Conservation (phyloP, 2,329 filamentous ascomycete species). For the Cladophialophora psammophila region DNA sequence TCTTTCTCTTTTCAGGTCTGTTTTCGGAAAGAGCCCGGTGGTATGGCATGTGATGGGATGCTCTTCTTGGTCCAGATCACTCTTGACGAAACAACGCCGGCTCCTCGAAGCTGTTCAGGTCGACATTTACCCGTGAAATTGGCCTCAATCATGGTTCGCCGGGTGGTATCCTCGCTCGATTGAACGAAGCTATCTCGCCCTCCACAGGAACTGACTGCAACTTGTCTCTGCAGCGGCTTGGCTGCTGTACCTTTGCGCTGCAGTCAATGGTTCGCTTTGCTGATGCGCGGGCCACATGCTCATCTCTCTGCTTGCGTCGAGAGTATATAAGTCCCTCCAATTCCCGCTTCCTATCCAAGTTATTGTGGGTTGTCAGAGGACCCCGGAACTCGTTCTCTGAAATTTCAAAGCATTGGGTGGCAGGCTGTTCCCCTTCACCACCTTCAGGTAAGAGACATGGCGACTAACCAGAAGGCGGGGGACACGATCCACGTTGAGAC, state of each 20-base stretch:
- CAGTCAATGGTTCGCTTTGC: no score
- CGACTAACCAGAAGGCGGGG: constrained; percentile 3
- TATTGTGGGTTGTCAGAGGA: background rate
- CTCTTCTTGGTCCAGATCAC: background rate
- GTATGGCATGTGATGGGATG: background rate
- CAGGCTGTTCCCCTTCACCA: background rate
- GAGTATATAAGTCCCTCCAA: background rate
- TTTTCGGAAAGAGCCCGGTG: constrained; percentile 1
- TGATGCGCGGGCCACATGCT: no score
- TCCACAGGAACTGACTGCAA: background rate
- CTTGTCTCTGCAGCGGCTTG: no score
- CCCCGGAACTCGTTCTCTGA: background rate
- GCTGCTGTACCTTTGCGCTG: no score
- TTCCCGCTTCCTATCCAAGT: background rate
- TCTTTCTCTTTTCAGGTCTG: background rate
- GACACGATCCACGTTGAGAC: constrained; percentile 22
- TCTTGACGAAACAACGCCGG: background rate
- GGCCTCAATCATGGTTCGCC: background rate
- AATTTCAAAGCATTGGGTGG: background rate
- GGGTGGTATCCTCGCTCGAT: background rate
- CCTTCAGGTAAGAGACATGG: constrained; percentile 13
- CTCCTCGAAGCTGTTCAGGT: background rate
- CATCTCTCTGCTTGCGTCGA: background rate
- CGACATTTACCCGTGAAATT: background rate
- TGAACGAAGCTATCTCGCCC: background rate